Evolutionary conservation across 2,329 filamentous ascomycete genomes (phyloP), one percentile per base, ranked within the genome.

Genomic region (Xylaria arbuscula): DNA sequence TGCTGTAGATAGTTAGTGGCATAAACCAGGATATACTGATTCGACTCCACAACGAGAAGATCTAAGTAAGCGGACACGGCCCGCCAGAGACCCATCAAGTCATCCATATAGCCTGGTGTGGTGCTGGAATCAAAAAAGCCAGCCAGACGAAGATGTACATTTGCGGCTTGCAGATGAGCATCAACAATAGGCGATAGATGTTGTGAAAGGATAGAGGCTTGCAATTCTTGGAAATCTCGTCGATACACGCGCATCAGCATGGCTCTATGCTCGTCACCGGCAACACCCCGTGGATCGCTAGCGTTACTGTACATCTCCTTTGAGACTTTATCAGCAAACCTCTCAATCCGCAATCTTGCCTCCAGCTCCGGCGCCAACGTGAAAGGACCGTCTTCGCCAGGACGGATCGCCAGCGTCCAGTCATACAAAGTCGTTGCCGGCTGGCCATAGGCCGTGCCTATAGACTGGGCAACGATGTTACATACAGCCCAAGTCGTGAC

Each of bases 381-480:
- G 69, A 89, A 86, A 1, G 88, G 86, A 0, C 87, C 86, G 53
- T 87, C 85, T 70, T 89, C 87, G 56, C 87, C 87, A 1, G 87
- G 85, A 57, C 88, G 83, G 73, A 87, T 83, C 54, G 86, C 89
- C 68, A 92, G 83, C 1, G 89, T 94, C 87, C 88, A 94, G 79
- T 92, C 92, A 80, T 92, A 94, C 56, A 91, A 84, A 60, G 89
- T 93, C 54, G 92, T 92, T 5, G 92, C 92, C 8, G 93, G 92
- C 77, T 94, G 92, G 6, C 92, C 92, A 74, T 94, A 93, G 22
- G 92, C 92, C 3, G 93, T 95, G n/a, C 92, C 92, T 51, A 94
- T 88, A 64, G 89, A 90, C 75, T 95, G 92, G 24, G 92, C 90
- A 40, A 94, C 92, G 71, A 95, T 92, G 76, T 96, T 96, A 82